Percentiles rank a stretch among this genome's conserved stretches.
Conservation (phyloP, 202 grass and related monocot species). For the Bolboschoenoplectus hybrid region DNA sequence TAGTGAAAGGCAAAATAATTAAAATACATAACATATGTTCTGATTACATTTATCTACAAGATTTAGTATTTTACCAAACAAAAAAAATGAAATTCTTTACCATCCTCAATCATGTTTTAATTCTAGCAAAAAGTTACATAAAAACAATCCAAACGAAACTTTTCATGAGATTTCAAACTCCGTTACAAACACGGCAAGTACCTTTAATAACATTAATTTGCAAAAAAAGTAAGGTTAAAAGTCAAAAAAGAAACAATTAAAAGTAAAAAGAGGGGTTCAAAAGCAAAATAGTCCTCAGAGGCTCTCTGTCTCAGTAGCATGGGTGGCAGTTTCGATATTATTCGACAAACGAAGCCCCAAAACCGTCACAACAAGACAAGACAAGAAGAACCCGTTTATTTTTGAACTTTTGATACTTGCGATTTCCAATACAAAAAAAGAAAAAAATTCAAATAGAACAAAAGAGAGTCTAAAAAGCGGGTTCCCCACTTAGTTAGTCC, state of each 20-base stretch:
- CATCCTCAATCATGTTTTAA: background rate
- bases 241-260: background rate
- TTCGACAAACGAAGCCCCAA: background rate
- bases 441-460: slow-evolving; percentile 32
- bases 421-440: slow-evolving; percentile 6
- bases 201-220: background rate
- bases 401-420: background rate
- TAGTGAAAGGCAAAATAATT: no score
- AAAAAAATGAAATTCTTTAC: background rate
- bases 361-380: background rate
- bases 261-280: background rate
- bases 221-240: background rate
- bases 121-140: background rate
- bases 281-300: background rate
- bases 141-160: background rate
- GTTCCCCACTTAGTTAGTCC: background rate
- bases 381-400: background rate
- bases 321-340: slow-evolving; percentile 38
- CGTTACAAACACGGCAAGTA: background rate
- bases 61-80: background rate
- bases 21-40: no score
- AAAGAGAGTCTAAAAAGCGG: slow-evolving; percentile 39
- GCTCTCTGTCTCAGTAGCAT: no score
- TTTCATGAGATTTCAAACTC: background rate
- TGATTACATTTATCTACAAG: background rate